phyloP scores from a whole-genome alignment of 805 yeast species.

The Yarrowia osloensis region DNA sequence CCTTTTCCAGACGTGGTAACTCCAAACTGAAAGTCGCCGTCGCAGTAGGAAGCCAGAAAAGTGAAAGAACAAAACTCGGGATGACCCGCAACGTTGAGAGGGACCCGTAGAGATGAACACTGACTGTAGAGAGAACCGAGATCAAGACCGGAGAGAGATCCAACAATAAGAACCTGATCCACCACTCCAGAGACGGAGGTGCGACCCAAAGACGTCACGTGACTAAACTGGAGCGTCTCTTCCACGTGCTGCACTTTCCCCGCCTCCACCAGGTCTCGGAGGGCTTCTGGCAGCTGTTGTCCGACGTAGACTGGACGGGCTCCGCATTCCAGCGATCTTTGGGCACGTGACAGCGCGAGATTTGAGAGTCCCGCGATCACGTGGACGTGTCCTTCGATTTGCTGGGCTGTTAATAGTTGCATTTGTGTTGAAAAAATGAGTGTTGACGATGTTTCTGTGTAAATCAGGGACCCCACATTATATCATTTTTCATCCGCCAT shows the following conservation, averaged over 20 bases:
- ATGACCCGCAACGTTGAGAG: slow-evolving; percentile 76
- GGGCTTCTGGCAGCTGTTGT: background rate
- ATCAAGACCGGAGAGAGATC: slow-evolving; percentile 50
- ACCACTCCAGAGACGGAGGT: slow-evolving; percentile 61
- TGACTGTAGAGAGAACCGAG: slow-evolving; percentile 42
- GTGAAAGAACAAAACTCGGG: slow-evolving; percentile 75
- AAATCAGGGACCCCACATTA: background rate
- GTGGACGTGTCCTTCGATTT: background rate
- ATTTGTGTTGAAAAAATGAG: too few species aligned
- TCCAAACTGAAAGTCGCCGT: slow-evolving; percentile 78
- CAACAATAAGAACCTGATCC: slow-evolving; percentile 72
- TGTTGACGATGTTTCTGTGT: background rate
- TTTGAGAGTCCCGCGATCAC: slow-evolving; percentile 57
- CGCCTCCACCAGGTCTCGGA: slow-evolving; percentile 36
- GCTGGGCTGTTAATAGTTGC: slow-evolving; percentile 8
- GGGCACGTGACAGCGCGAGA: slow-evolving; percentile 52
- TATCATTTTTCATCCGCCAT: slow-evolving; percentile 4
- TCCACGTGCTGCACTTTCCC: slow-evolving; percentile 41
- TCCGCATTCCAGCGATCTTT: slow-evolving; percentile 53
- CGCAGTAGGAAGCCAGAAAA: slow-evolving; percentile 65
- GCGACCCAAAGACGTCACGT: slow-evolving; percentile 62
- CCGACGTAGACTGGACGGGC: slow-evolving; percentile 58
- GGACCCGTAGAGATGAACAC: slow-evolving; percentile 54
- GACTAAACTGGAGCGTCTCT: slow-evolving; percentile 46
- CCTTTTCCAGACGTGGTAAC: slow-evolving; percentile 88